Evolutionary conservation across 768 basidiomycete species (phyloP), one percentile per base, ranked within the genome.

Genomic region (Xerocomellus dryophilus): DNA sequence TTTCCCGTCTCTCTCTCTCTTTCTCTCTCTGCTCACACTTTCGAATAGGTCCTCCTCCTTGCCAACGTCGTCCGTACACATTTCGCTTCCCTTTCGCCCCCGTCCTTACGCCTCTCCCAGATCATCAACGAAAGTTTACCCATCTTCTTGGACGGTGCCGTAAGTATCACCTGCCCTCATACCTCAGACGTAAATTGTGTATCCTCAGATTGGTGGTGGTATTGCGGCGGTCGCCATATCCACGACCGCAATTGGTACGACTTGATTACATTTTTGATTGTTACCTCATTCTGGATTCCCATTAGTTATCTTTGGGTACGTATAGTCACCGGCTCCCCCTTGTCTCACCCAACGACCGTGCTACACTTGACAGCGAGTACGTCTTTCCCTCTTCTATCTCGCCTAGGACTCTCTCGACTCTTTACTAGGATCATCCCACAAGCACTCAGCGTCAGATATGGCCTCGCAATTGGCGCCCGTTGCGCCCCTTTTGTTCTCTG

Each of bases 121-220:
- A 81, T 91, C 53, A 75, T 91, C 50, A 92, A 92, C 57, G 90
- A 91, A 66, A 86, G 86, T 71, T 79, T 93, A 52, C 88, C 88
- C 34, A 90, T 92, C 41, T 91, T 91, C 67, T 71, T 91, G 43
- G 88, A 91, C 62, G 83, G 82, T 59, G 88, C 88, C 17, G 77
- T 81, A 64, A 56, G 70, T 9, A 27, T 41, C n/a, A 5, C 6
- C 1, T 7, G 66, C 82, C 71, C 77, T 86, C 17, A 3, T 5
- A 4, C 81, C 82, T 35, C 87, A 25, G 82, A 88, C 60, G 80
- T 78, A 53, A 82, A 83, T 6, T 70, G 70, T 62, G 42, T 17
- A n/a, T 15, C 4, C n/a, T 20, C 25, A 81, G 65, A 71, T 84
- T 40, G 84, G 84, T 20, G 90, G 89, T 5, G 90, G 90, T 10